These are phyloP conservation scores for Penicillium canescens DNA, from an alignment of 495 filamentous ascomycete species.

Conservation along the genomic window DNA sequence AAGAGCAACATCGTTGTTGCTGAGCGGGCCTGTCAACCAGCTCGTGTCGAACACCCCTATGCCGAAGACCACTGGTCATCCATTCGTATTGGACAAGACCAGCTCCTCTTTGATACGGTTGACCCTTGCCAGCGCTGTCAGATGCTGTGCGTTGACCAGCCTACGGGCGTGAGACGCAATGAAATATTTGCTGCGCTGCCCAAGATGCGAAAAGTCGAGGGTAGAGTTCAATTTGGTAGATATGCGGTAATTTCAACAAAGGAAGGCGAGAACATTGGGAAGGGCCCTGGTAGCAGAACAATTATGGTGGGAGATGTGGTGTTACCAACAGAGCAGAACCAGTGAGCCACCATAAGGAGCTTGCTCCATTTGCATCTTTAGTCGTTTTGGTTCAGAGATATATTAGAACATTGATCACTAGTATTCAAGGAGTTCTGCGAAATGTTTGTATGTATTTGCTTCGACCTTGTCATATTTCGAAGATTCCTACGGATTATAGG, in stretches of 20 bases:
- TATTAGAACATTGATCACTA: too few relatives aligned
- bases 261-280: slow-evolving; percentile 20
- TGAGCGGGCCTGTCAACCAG: slow-evolving; percentile 47
- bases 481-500: too few relatives aligned
- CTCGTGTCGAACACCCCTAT: slow-evolving; percentile 49
- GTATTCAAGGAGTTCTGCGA: too few relatives aligned
- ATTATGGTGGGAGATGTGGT: too few relatives aligned
- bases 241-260: slow-evolving; percentile 55
- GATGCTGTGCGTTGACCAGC: slow-evolving; percentile 92
- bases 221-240: slow-evolving; percentile 82
- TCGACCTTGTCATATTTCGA: too few relatives aligned
- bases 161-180: slow-evolving; percentile 72
- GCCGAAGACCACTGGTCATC: slow-evolving; percentile 46
- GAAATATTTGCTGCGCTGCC: slow-evolving; percentile 87
- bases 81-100: slow-evolving; percentile 35
- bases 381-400: too few relatives aligned
- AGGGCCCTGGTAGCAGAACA: slow-evolving; percentile 13
- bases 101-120: slow-evolving; percentile 62
- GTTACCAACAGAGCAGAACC: slow-evolving; percentile 25
- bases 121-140: slow-evolving; percentile 86
- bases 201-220: slow-evolving; percentile 78
- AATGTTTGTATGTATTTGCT: too few relatives aligned
- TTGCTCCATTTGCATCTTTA: too few relatives aligned
- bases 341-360: too few relatives aligned
- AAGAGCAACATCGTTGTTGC: slow-evolving; percentile 79